phyloP scores from a whole-genome alignment of 2,329 filamentous ascomycete species.

The Fusarium sp. region DNA sequence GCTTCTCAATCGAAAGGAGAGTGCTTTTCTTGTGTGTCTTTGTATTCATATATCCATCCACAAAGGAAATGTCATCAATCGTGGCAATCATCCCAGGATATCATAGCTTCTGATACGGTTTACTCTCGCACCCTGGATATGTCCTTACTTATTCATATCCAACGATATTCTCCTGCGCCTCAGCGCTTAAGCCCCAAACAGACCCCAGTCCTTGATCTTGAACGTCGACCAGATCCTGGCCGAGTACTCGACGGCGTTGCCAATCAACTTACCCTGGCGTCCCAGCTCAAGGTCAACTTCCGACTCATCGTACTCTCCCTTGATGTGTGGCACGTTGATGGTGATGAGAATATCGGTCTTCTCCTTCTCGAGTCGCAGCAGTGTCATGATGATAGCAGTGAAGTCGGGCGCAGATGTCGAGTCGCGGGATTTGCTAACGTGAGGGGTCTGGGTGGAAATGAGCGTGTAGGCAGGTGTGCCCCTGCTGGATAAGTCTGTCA shows the following conservation, averaged over 20 bases:
- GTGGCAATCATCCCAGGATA: conserved; percentile 31
- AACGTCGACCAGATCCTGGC: conserved; percentile 77
- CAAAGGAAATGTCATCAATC: conserved; percentile 38
- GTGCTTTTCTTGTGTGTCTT: neutral
- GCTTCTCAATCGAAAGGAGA: neutral
- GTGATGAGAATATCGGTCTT: conserved; percentile 85
- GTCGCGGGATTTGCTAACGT: conserved; percentile 50
- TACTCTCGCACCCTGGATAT: neutral
- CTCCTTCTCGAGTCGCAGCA: conserved; percentile 80
- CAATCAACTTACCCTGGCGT: conserved; percentile 74
- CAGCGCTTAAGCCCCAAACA: conserved; percentile 65
- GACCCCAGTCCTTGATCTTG: conserved; percentile 81
- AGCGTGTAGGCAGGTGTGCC: conserved; percentile 74
- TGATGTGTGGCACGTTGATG: conserved; percentile 87
- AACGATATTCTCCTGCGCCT: neutral
- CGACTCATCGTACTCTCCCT: conserved; percentile 77
- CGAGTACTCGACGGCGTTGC: conserved; percentile 75
- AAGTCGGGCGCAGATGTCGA: conserved; percentile 65
- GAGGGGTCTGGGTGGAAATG: conserved; percentile 71
- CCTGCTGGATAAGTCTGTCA: conserved; percentile 38
- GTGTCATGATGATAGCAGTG: conserved; percentile 80
- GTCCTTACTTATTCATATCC: neutral
- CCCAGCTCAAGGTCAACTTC: conserved; percentile 76
- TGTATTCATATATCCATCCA: conserved; percentile 3
- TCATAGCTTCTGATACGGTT: conserved; percentile 6